A percentile compares a stretch with the other conserved stretches of the same genome.
Evolutionary conservation across 352 stramenopile species (phyloP).

Genomic region (Thraustochytrium striatum): DNA sequence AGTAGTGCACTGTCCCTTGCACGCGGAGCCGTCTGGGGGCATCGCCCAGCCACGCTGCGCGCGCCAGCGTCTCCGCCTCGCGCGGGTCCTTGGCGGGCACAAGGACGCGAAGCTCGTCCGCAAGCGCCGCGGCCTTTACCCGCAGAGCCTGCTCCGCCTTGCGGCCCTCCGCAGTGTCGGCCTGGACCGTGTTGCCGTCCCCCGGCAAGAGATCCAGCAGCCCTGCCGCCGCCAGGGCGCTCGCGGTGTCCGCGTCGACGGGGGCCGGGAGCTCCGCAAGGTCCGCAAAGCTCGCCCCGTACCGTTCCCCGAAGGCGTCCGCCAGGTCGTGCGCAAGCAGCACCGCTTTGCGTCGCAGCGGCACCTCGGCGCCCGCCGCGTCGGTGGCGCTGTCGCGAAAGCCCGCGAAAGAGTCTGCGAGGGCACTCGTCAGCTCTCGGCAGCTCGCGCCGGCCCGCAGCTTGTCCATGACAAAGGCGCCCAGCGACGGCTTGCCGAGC

Average conservation of each 20-base stretch:
- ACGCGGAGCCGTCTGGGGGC: neutral
- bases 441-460: no score
- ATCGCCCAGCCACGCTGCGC: neutral
- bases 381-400: neutral
- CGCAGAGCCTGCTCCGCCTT: neutral
- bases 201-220: neutral
- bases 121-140: neutral
- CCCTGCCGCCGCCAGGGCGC: neutral
- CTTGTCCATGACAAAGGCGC: neutral
- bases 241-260: neutral
- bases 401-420: neutral
- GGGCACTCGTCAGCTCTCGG: neutral
- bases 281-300: neutral
- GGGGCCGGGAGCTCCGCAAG: neutral
- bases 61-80: no score
- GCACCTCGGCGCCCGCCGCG: neutral
- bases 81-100: neutral
- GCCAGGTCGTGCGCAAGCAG: neutral
- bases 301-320: neutral
- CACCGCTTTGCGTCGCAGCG: slow-evolving; percentile 1
- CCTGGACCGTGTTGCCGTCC: neutral
- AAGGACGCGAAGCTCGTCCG: slow-evolving; percentile 1
- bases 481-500: neutral
- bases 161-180: neutral
- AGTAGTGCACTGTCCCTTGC: slow-evolving; percentile 12